phyloP scores from a whole-genome alignment of 2,329 filamentous ascomycete species.

The Calonectria henricotiae region DNA sequence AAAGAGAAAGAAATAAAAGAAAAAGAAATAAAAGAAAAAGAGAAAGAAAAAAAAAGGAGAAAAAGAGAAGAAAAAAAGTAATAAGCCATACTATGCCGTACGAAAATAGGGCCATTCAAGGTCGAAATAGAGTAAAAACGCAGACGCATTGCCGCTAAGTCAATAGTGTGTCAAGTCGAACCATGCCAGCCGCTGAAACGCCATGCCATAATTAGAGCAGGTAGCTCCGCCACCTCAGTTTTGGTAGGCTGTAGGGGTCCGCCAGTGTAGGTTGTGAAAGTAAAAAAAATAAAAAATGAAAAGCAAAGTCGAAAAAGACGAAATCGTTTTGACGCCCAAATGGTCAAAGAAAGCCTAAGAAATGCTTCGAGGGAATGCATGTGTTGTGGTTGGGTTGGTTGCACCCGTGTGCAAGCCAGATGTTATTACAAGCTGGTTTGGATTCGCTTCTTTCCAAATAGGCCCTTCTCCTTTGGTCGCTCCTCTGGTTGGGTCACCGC shows the following conservation, averaged over 20 bases:
- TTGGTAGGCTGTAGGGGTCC: slow-evolving; percentile 35
- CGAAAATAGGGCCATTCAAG: slow-evolving; percentile 15
- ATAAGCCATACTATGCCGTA: slow-evolving; percentile 7
- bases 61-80: slow-evolving; percentile 18
- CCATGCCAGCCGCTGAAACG: slow-evolving; percentile 51
- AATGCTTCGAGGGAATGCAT: slow-evolving; percentile 12
- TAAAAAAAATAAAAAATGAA: neutral
- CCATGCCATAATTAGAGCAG: slow-evolving; percentile 50
- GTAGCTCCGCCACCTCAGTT: slow-evolving; percentile 39
- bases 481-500: slow-evolving; percentile 54
- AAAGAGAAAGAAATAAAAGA: slow-evolving; percentile 30
- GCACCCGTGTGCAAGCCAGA: slow-evolving; percentile 7
- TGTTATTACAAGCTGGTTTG: slow-evolving; percentile 40
- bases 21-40: slow-evolving; percentile 37
- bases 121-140: slow-evolving; percentile 37
- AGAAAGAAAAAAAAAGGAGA: slow-evolving; percentile 25
- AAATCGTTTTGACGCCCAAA: slow-evolving; percentile 16
- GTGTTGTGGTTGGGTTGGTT: neutral
- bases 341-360: neutral
- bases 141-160: slow-evolving; percentile 49
- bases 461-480: slow-evolving; percentile 60
- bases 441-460: slow-evolving; percentile 61
- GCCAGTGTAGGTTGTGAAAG: slow-evolving; percentile 38
- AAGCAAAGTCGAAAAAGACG: slow-evolving; percentile 18
- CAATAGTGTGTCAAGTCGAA: slow-evolving; percentile 43